These are phyloP conservation scores for Hanseniaspora lindneri DNA, from an alignment of 805 yeast genomes.

Conservation along the genomic window DNA sequence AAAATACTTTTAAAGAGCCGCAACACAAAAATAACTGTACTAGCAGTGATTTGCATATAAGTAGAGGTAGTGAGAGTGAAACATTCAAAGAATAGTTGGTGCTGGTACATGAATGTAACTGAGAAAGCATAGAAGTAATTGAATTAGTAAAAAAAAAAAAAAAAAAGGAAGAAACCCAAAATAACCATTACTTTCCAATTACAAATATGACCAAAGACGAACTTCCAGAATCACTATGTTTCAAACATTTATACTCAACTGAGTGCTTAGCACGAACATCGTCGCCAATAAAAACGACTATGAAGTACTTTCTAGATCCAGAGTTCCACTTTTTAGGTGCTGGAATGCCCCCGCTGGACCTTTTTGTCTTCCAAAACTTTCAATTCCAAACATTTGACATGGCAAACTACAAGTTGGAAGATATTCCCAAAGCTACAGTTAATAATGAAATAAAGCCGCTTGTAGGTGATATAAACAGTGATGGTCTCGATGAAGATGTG, in stretches of 20 bases:
- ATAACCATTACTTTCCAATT: too few relatives aligned
- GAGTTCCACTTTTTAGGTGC: slow-evolving; percentile 67
- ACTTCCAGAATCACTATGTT: slow-evolving; percentile 37
- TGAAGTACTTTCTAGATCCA: slow-evolving; percentile 50
- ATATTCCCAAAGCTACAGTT: slow-evolving; percentile 37
- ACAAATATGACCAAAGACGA: slow-evolving; percentile 14
- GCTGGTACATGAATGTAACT: too few relatives aligned
- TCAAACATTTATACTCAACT: slow-evolving; percentile 45
- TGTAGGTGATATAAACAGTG: slow-evolving; percentile 6
- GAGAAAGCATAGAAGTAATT: too few relatives aligned
- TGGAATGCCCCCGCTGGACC: slow-evolving; percentile 65
- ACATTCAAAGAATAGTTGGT: too few relatives aligned
- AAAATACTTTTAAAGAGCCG: too few relatives aligned
- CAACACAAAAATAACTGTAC: too few relatives aligned
- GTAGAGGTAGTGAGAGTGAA: too few relatives aligned
- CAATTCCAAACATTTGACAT: slow-evolving; percentile 35
- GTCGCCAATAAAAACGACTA: slow-evolving; percentile 59
- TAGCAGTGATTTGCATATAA: too few relatives aligned
- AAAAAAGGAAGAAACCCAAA: too few relatives aligned
- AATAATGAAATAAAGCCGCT: slow-evolving; percentile 22
- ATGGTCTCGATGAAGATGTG: slow-evolving; percentile 34
- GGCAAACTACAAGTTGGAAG: slow-evolving; percentile 53
- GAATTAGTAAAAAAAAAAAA: too few relatives aligned
- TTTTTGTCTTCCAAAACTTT: slow-evolving; percentile 61
- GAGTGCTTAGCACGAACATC: slow-evolving; percentile 26